phyloP scores from a whole-genome alignment of 164 flowering plant species.

The Umbilicus rupestris region DNA sequence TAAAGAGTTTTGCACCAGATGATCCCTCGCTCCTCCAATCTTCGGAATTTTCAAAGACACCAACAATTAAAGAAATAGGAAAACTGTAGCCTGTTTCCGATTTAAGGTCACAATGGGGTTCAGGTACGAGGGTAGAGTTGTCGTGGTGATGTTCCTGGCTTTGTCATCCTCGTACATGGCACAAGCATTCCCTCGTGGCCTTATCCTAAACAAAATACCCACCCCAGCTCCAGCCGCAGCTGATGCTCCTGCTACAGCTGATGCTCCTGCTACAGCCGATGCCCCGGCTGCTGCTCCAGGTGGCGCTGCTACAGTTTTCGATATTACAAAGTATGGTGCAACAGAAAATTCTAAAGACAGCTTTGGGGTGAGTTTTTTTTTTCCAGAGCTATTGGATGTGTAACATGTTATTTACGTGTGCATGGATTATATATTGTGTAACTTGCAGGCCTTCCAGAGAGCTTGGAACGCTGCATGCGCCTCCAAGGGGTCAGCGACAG shows the following conservation, averaged over 20 bases:
- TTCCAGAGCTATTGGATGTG: neutral
- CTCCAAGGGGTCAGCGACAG: constrained; percentile 16
- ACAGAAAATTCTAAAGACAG: constrained; percentile 23
- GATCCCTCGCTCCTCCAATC: neutral
- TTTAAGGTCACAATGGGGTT: constrained; percentile 17
- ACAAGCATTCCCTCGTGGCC: constrained; percentile 14
- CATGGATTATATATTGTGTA: neutral
- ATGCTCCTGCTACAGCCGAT: neutral
- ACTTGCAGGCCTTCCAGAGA: constrained; percentile 17
- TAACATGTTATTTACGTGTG: neutral
- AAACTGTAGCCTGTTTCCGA: constrained; percentile 6
- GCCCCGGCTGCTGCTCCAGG: neutral
- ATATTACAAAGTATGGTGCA: constrained; percentile 28
- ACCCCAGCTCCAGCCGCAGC: neutral
- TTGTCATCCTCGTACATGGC: constrained; percentile 12
- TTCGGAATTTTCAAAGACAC: neutral
- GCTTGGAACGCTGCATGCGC: constrained; percentile 10
- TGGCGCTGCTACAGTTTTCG: constrained; percentile 18
- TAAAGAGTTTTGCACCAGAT: neutral
- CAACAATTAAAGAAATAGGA: neutral
- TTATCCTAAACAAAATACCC: constrained; percentile 1
- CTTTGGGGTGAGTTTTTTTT: constrained; percentile 17
- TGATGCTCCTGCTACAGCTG: neutral
- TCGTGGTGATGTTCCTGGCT: constrained; percentile 5
- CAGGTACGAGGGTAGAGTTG: constrained; percentile 7